These are phyloP conservation scores for Paramarasmius palmivorus DNA, from an alignment of 1,284 basidiomycete species.

Conservation along the genomic window DNA sequence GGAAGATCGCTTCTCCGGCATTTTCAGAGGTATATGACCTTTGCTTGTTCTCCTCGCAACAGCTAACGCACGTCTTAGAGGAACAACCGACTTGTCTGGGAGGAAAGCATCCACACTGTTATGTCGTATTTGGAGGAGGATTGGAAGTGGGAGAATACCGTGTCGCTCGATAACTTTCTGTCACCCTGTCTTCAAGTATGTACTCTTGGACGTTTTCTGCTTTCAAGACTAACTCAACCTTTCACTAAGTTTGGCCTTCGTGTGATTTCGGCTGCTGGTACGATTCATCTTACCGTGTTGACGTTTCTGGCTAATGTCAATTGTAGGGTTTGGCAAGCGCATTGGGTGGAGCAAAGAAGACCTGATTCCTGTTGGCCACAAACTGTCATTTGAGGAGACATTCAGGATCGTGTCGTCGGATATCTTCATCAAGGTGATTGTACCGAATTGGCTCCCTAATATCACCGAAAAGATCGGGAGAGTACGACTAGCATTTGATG, in stretches of 20 bases:
- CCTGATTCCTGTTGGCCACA: constrained; percentile 41
- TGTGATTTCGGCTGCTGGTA: constrained; percentile 1
- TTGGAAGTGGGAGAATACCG: constrained; percentile 30
- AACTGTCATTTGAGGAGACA: constrained; percentile 56
- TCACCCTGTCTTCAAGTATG: constrained; percentile 44
- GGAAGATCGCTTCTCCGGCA: constrained; percentile 37
- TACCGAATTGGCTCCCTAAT: constrained; percentile 46
- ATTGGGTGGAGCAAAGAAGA: constrained; percentile 50
- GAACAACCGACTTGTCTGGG: constrained; percentile 60
- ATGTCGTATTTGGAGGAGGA: constrained; percentile 38
- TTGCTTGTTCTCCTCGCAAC: no score
- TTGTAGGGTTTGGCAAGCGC: constrained; percentile 27
- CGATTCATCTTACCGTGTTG: neutral
- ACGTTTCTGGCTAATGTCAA: neutral
- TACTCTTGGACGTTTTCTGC: neutral
- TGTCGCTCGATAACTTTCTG: constrained; percentile 39
- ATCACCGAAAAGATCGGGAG: constrained; percentile 37
- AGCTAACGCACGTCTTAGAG: constrained; percentile 24
- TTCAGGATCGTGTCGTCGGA: constrained; percentile 47
- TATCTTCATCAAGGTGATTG: constrained; percentile 40
- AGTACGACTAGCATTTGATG: constrained; percentile 43
- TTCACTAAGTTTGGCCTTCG: neutral
- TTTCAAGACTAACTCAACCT: neutral
- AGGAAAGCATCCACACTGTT: constrained; percentile 45
- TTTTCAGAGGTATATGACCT: constrained; percentile 35